Evolutionary conservation across 129 eudicot species (phyloP).

Genomic region (Gnaphalium uliginosum): DNA sequence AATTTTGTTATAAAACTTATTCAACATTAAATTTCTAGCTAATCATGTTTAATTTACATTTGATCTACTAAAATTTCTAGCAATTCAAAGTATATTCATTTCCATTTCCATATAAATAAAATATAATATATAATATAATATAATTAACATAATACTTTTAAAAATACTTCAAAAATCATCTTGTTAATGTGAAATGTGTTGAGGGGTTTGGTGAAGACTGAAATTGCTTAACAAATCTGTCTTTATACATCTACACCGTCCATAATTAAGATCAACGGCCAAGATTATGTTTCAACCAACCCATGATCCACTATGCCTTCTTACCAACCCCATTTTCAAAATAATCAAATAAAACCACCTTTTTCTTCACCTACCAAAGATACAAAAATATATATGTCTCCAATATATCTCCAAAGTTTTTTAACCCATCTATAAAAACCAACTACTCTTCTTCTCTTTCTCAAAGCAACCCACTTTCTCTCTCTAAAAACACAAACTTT

Average conservation of each 20-base stretch:
- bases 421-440: slow-evolving; percentile 34
- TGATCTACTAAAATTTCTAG: too few relatives aligned
- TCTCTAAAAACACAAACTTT: slow-evolving; percentile 6
- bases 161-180: not conserved
- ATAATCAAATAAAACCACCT: slow-evolving; percentile 23
- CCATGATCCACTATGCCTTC: slow-evolving; percentile 30
- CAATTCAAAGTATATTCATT: too few relatives aligned
- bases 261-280: slow-evolving; percentile 27
- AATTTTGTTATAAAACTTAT: too few relatives aligned
- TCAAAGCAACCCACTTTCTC: slow-evolving; percentile 11
- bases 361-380: slow-evolving; percentile 39
- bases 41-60: too few relatives aligned
- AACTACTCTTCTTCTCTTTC: slow-evolving; percentile 19
- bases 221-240: slow-evolving; percentile 36
- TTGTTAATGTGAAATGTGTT: slow-evolving; percentile 4
- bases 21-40: too few relatives aligned
- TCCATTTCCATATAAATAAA: too few relatives aligned
- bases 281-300: slow-evolving; percentile 31
- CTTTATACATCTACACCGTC: slow-evolving; percentile 15
- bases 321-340: slow-evolving; percentile 29
- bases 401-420: not conserved
- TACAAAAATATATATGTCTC: not conserved
- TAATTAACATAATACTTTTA: too few relatives aligned
- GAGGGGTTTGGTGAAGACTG: slow-evolving; percentile 33
- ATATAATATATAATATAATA: too few relatives aligned